These are phyloP conservation scores for Syzygium aqueum DNA, from an alignment of 345 rosid species.

Conservation along the genomic window DNA sequence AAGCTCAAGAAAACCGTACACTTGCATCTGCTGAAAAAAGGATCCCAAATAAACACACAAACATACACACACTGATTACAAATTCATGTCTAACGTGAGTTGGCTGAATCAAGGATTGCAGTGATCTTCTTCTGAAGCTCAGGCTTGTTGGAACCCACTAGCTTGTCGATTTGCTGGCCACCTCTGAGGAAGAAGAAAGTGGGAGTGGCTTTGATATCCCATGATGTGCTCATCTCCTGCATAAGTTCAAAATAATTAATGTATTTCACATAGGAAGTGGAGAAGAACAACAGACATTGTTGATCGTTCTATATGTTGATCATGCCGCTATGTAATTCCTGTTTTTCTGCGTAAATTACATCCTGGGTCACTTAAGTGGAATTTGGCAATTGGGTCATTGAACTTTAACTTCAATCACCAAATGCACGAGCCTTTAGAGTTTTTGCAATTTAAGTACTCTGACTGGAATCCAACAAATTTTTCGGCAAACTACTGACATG, in stretches of 20 bases:
- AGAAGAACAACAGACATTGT: background rate
- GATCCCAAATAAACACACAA: background rate
- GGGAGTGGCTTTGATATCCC: slow-evolving; percentile 84
- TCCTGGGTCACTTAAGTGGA: background rate
- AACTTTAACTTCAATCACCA: background rate
- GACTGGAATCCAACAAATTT: background rate
- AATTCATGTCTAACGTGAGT: background rate
- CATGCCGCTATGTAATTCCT: background rate
- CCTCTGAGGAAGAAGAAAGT: slow-evolving; percentile 77
- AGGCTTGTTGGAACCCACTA: slow-evolving; percentile 82
- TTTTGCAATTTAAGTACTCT: background rate
- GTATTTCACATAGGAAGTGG: background rate
- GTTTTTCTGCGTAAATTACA: background rate
- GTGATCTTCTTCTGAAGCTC: slow-evolving; percentile 64
- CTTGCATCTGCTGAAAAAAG: background rate
- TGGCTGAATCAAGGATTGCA: slow-evolving; percentile 25
- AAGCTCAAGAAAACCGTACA: background rate
- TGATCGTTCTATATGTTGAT: background rate
- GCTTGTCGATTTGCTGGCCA: slow-evolving; percentile 63
- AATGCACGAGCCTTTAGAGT: background rate
- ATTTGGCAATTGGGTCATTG: background rate
- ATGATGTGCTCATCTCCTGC: slow-evolving; percentile 79
- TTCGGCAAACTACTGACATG: background rate
- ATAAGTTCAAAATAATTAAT: background rate
- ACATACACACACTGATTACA: background rate